Base-by-base conservation (phyloP, 2,329 filamentous ascomycete species). In the Myrmaecium sp. region DNA sequence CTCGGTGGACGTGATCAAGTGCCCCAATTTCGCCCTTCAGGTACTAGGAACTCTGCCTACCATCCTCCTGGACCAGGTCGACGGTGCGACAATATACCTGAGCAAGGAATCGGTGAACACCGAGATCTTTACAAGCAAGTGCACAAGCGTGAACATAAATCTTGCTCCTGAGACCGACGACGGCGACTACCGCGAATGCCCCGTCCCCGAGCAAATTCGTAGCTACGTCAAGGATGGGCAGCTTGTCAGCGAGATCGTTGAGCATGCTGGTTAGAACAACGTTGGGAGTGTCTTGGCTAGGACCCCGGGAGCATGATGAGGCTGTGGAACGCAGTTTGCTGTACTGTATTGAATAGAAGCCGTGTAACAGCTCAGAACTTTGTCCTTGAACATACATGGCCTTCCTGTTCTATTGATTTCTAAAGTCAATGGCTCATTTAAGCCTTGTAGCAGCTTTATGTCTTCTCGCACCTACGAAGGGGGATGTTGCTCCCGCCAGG, bases 1-100 rank as follows among this genome's bases (percentile, higher is more conserved):
- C 25, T 82, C 79, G 17, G 71, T 98, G 30, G 89, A 98, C 45
- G 79, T 92, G 14, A 89, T 98, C 62, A 95, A 95, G 58, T 86
- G 78, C 25, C 70, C 78, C 40, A 92, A 89, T 52, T 93, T 98
- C 48, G 84, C 83, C 9, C 62, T 95, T n/a, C 83, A 94, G 54
- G 79, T 98, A 27, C 58, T 91, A 29, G 84, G 84, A 27, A 69
- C 68, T 3, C 67, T 93, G 9, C 89, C 89, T 2, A 93, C 86
- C 2, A 66, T 95, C 31, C 61, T 94, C 47, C 62, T 98, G 31
- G 89, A 98, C 50, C 83, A 94, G 55, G 77, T 95, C 30, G 89
- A 98, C 46, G 74, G 83, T 30, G 86, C 82, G 0, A 73, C 76
- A 33, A 59, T 98, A 34, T 98, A 93, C 51, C 69, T 98, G 12